Evolutionary conservation across 495 filamentous ascomycete species (phyloP).

Genomic region (Xylaria sp.): DNA sequence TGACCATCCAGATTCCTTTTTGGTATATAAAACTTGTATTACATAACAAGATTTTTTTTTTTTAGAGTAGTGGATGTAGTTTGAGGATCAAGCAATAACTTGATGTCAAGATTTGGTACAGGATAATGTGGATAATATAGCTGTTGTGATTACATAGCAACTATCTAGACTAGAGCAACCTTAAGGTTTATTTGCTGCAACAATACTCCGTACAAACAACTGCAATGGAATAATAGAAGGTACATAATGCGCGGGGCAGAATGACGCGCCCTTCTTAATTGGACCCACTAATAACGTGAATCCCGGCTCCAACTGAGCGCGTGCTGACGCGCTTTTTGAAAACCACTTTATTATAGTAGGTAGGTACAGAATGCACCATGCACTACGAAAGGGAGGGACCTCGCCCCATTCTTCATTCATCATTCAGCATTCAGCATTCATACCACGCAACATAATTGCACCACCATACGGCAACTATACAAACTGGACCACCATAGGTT

Average conservation of each 20-base stretch:
- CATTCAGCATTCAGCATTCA: not conserved
- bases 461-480: constrained; percentile 12
- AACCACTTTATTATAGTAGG: constrained; percentile 33
- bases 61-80: no score
- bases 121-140: no score
- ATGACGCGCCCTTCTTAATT: no score
- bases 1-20: not conserved
- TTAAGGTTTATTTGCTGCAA: no score
- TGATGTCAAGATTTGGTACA: no score
- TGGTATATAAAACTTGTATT: not conserved
- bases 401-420: constrained; percentile 7
- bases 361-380: not conserved
- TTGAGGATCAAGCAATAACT: no score
- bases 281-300: constrained; percentile 30
- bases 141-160: no score
- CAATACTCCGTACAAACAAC: no score
- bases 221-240: not conserved
- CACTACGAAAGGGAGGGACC: not conserved
- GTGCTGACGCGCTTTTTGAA: constrained; percentile 38
- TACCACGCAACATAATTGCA: not conserved
- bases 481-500: not conserved
- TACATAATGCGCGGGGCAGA: no score
- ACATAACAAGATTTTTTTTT: no score
- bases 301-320: constrained; percentile 28
- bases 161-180: no score